A percentile compares a stretch with the other conserved stretches of the same genome.
Conservation (phyloP, 139 green algal species). For the Ostreobium quekettii region DNA sequence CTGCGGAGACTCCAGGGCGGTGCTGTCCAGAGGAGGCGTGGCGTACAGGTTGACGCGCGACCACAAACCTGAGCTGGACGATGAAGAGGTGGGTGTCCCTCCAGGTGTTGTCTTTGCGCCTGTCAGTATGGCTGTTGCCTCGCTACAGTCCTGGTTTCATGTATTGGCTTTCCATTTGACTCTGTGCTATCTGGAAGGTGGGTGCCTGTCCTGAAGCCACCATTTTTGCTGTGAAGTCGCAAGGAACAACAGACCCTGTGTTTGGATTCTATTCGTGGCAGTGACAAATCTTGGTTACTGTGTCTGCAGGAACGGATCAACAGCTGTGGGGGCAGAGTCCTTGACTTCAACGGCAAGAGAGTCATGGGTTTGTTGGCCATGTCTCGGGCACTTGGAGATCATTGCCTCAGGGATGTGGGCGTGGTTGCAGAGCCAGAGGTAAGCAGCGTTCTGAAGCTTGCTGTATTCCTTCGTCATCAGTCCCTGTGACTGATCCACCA, state of each 20-base stretch:
- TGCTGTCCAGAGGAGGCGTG: background rate
- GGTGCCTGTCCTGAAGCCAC: too few relatives aligned
- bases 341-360: constrained; percentile 33
- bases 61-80: constrained; percentile 40
- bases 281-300: too few relatives aligned
- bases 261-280: too few relatives aligned
- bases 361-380: constrained; percentile 43
- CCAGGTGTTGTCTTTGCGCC: too few relatives aligned
- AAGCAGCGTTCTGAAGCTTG: too few relatives aligned
- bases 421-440: constrained; percentile 26
- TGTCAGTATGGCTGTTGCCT: too few relatives aligned
- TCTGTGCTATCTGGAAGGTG: constrained; percentile 27
- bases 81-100: constrained; percentile 43
- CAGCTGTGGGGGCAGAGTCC: constrained; percentile 34
- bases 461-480: too few relatives aligned
- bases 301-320: constrained; percentile 53
- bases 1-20: constrained; percentile 20
- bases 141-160: too few relatives aligned
- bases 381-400: constrained; percentile 36
- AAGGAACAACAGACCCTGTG: too few relatives aligned
- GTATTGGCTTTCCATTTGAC: constrained; percentile 22
- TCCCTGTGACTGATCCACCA: too few relatives aligned
- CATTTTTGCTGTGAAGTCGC: too few relatives aligned
- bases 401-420: constrained; percentile 15
- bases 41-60: constrained; percentile 11